These are phyloP conservation scores for Cryptomeria japonica DNA, from an alignment of 75 land plant species.

Conservation along the genomic window DNA sequence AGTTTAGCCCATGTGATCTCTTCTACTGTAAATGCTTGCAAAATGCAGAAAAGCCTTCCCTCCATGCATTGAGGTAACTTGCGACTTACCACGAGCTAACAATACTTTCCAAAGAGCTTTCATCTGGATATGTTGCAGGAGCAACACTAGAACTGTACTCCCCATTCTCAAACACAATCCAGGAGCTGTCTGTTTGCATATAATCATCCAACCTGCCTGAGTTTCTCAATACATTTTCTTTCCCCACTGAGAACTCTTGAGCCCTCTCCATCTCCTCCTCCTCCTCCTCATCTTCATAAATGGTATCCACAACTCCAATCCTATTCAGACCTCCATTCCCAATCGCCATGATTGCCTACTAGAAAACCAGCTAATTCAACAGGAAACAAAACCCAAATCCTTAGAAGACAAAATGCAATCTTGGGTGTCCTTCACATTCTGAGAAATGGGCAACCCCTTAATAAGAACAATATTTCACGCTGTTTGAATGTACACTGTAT, in stretches of 20 bases:
- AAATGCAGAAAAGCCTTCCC: not conserved
- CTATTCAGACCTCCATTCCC: not conserved
- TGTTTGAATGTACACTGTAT: not conserved
- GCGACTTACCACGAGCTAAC: not conserved
- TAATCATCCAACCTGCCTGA: not conserved
- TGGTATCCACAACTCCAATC: conserved; percentile 10
- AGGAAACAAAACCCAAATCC: not conserved
- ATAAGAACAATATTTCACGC: not conserved
- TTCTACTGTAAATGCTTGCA: not conserved
- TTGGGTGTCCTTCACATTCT: not conserved
- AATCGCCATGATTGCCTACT: not conserved
- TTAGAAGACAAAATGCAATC: not conserved
- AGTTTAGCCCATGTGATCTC: not conserved
- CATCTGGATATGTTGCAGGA: not conserved
- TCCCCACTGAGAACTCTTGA: not conserved
- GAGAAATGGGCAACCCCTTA: not conserved
- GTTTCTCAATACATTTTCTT: not conserved
- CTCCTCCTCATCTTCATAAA: conserved; percentile 6
- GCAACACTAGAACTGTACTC: not conserved
- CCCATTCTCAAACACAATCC: conserved; percentile 7
- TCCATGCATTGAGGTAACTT: not conserved
- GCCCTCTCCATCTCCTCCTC: no score
- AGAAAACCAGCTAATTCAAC: not conserved
- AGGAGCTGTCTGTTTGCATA: not conserved
- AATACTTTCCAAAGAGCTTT: not conserved